These are phyloP conservation scores for Rhynchosporium graminicola DNA, from an alignment of 2,329 filamentous ascomycete species.

Conservation along the genomic window DNA sequence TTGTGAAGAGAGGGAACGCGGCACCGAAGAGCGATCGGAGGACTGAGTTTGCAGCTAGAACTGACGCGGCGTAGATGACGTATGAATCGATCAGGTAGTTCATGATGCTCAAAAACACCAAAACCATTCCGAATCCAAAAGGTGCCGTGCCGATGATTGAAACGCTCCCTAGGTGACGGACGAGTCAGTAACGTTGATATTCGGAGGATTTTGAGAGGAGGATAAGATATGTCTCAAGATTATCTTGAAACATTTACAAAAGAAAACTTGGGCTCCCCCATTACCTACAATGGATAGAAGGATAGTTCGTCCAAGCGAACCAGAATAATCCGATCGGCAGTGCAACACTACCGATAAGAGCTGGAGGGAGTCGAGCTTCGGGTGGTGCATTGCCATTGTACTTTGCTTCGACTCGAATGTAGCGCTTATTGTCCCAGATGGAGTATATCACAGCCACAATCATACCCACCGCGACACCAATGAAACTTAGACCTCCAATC, in stretches of 20 bases:
- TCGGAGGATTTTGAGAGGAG: no score
- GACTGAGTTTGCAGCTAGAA: slow-evolving; percentile 71
- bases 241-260: no score
- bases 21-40: slow-evolving; percentile 72
- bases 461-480: slow-evolving; percentile 72
- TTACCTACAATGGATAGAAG: slow-evolving; percentile 51
- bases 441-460: slow-evolving; percentile 57
- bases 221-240: no score
- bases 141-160: slow-evolving; percentile 45
- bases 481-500: slow-evolving; percentile 63
- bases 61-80: slow-evolving; percentile 75
- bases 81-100: slow-evolving; percentile 61
- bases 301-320: slow-evolving; percentile 67
- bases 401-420: slow-evolving; percentile 42
- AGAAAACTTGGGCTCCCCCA: no score
- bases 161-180: slow-evolving; percentile 45
- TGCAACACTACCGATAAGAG: slow-evolving; percentile 61
- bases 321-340: slow-evolving; percentile 67
- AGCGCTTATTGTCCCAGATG: slow-evolving; percentile 57
- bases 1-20: slow-evolving; percentile 73
- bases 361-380: slow-evolving; percentile 64
- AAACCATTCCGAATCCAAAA: slow-evolving; percentile 51
- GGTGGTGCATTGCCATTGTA: slow-evolving; percentile 58
- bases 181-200: no score
- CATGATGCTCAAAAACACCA: slow-evolving; percentile 61